Evolutionary conservation across 768 basidiomycete genomes (phyloP).

Genomic region (Mrakia blollopis): DNA sequence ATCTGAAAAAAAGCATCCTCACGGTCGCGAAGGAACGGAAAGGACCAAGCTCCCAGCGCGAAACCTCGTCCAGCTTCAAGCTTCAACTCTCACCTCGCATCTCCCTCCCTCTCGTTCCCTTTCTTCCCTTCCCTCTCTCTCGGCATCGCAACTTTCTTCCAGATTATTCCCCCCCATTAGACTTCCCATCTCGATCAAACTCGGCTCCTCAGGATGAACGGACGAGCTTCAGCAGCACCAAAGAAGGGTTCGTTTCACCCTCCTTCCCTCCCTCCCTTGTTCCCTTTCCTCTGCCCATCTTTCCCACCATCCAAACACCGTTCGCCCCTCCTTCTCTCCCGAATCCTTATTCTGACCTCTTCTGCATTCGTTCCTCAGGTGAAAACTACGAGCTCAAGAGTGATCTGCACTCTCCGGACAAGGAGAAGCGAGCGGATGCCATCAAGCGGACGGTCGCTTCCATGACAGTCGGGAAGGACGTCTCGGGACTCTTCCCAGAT

Average conservation of each 20-base stretch:
- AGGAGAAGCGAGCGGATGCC: constrained; percentile 93
- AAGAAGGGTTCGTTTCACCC: not conserved
- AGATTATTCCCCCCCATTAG: not conserved
- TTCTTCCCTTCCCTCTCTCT: not conserved
- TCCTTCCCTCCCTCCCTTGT: not conserved
- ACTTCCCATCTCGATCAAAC: not conserved
- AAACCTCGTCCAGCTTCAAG: no score
- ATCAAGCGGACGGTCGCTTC: constrained; percentile 97
- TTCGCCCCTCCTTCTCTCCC: no score
- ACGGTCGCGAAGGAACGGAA: no score
- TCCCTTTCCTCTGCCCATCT: not conserved
- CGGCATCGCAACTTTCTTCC: not conserved
- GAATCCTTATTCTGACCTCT: no score
- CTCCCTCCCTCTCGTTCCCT: no score
- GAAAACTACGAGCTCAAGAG: constrained; percentile 96
- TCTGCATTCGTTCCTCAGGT: constrained; percentile 52
- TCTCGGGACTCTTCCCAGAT: constrained; percentile 92
- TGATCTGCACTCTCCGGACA: constrained; percentile 94
- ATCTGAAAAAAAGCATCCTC: no score
- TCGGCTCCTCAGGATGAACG: constrained; percentile 1
- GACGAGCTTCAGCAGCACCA: not conserved
- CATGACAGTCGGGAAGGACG: constrained; percentile 98
- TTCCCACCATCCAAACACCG: no score
- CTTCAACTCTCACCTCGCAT: no score
- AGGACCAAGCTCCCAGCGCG: no score